Percentiles rank a stretch among this genome's conserved stretches.
phyloP scores from a whole-genome alignment of 2,329 filamentous ascomycete species.

The Curvularia hawaiiensis region DNA sequence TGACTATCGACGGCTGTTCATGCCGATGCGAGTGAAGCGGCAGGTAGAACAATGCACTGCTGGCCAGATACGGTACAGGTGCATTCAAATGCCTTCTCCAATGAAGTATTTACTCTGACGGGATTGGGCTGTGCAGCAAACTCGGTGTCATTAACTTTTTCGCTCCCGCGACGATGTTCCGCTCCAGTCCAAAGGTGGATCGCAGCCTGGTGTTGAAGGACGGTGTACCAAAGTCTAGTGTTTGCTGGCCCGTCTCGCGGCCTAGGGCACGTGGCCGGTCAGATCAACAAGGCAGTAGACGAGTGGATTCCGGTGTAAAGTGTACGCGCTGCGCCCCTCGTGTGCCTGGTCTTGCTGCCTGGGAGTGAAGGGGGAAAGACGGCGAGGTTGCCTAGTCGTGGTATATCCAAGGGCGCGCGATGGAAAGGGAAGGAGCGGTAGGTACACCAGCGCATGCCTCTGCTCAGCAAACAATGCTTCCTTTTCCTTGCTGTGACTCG shows the following conservation, averaged over 20 bases:
- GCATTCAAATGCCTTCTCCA: slow-evolving; percentile 1
- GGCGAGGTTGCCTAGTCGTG: slow-evolving; percentile 11
- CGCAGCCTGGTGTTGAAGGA: slow-evolving; percentile 26
- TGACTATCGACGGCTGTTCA: slow-evolving; percentile 32
- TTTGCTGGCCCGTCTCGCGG: slow-evolving; percentile 25
- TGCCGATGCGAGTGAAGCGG: slow-evolving; percentile 19
- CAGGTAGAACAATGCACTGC: not conserved
- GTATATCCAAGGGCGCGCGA: slow-evolving; percentile 27
- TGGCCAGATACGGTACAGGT: not conserved
- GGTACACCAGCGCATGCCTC: slow-evolving; percentile 42
- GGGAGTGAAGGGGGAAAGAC: slow-evolving; percentile 3
- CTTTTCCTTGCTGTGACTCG: slow-evolving; percentile 18
- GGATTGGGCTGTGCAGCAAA: slow-evolving; percentile 22
- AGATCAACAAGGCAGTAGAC: slow-evolving; percentile 24
- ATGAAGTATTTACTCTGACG: slow-evolving; percentile 6
- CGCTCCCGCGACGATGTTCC: not conserved
- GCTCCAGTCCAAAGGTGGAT: slow-evolving; percentile 5
- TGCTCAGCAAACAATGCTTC: slow-evolving; percentile 21
- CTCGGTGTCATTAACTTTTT: not conserved
- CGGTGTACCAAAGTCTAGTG: slow-evolving; percentile 24
- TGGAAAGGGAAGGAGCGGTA: slow-evolving; percentile 34
- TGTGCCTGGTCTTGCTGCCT: slow-evolving; percentile 28
- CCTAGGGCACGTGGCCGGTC: slow-evolving; percentile 24
- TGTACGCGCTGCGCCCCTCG: slow-evolving; percentile 32
- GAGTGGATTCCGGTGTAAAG: slow-evolving; percentile 13